phyloP scores from a whole-genome alignment of 2,329 filamentous ascomycete species.

The Aureobasidium sp. region DNA sequence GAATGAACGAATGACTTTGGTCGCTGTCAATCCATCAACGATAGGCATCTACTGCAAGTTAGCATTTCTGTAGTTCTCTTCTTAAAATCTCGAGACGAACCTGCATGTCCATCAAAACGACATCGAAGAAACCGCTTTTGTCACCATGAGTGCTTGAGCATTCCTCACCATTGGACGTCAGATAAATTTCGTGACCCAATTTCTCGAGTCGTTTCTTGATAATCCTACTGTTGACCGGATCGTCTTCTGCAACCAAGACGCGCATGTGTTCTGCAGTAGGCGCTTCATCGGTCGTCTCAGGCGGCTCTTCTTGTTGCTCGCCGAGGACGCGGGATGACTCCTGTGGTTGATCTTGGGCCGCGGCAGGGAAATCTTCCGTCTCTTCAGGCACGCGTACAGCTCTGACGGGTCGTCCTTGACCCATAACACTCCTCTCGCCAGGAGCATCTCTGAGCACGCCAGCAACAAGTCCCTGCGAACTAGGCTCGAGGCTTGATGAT shows the following conservation, averaged over 20 bases:
- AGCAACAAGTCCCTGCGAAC: neutral
- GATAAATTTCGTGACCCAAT: constrained; percentile 60
- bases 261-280: constrained; percentile 41
- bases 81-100: constrained; percentile 40
- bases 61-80: constrained; percentile 12
- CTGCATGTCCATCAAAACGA: constrained; percentile 89
- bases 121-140: constrained; percentile 58
- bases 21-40: constrained; percentile 73
- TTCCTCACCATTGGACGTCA: constrained; percentile 78
- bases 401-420: constrained; percentile 37
- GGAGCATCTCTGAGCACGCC: constrained; percentile 20
- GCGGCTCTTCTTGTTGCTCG: constrained; percentile 15
- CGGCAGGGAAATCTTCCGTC: neutral
- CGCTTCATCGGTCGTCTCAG: constrained; percentile 18
- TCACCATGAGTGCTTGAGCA: constrained; percentile 67
- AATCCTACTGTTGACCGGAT: constrained; percentile 79
- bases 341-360: constrained; percentile 7
- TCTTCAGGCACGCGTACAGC: constrained; percentile 44
- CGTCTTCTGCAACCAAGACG: constrained; percentile 78
- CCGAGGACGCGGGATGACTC: constrained; percentile 3
- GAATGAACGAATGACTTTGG: constrained; percentile 72
- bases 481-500: constrained; percentile 21
- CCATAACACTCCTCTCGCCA: constrained; percentile 36
- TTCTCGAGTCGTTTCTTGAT: constrained; percentile 74
- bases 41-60: constrained; percentile 68